phyloP scores from a whole-genome alignment of 768 basidiomycete species.

The Neoboletus brunneissimus region DNA sequence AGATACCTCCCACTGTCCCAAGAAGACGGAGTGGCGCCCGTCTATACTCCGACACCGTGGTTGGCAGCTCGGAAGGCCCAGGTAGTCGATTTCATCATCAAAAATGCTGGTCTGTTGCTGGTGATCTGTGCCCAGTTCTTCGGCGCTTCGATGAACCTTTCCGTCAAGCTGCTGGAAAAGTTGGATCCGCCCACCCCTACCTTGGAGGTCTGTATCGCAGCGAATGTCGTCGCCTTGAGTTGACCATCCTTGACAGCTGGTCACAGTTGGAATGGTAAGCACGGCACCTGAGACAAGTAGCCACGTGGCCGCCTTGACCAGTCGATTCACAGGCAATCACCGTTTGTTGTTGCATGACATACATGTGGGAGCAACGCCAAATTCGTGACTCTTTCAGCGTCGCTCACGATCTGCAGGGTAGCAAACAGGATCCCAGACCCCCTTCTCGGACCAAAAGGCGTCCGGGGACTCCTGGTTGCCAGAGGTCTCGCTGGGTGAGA shows the following conservation, averaged over 20 bases:
- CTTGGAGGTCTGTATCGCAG: background rate
- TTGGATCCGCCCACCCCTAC: background rate
- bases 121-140: background rate
- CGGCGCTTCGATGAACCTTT: background rate
- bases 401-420: constrained; percentile 21
- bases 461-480: constrained; percentile 47
- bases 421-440: constrained; percentile 51
- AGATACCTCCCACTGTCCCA: background rate
- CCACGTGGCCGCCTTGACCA: background rate
- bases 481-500: constrained; percentile 65
- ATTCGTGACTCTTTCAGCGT: background rate
- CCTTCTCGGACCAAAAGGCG: constrained; percentile 55
- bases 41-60: background rate
- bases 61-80: background rate
- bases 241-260: background rate
- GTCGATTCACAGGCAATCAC: background rate
- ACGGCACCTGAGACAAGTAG: background rate
- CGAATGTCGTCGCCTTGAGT: background rate
- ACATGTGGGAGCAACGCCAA: background rate
- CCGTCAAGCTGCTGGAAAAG: background rate
- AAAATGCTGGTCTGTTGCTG: background rate
- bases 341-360: background rate
- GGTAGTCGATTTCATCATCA: background rate
- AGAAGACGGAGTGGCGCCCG: background rate
- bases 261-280: background rate